phyloP scores from a whole-genome alignment of 805 yeast species.

The Tetrapisispora arboricola region DNA sequence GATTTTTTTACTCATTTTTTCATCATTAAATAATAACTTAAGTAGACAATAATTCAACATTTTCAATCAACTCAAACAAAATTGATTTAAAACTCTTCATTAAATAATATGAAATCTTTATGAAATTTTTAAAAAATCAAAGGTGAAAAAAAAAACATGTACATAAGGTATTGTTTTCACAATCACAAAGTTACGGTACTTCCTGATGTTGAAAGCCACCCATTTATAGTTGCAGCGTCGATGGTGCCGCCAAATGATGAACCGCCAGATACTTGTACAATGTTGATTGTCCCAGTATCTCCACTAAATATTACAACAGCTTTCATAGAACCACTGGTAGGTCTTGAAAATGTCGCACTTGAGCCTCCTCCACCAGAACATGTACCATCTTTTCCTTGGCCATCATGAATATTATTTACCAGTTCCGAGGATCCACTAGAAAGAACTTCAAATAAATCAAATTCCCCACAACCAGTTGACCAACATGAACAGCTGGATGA shows the following conservation, averaged over 20 bases:
- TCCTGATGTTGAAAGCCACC: constrained; percentile 47
- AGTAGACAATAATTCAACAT: no score
- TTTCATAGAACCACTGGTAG: constrained; percentile 62
- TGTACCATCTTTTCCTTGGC: constrained; percentile 48
- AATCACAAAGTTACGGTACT: constrained; percentile 32
- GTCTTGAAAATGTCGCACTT: constrained; percentile 79
- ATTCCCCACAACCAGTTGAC: constrained; percentile 95
- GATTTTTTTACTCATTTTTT: no score
- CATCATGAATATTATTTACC: constrained; percentile 73
- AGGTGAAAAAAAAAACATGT: no score
- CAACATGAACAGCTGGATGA: constrained; percentile 82
- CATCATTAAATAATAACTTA: no score
- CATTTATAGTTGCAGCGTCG: constrained; percentile 42
- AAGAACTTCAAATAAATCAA: constrained; percentile 87
- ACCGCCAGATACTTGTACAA: constrained; percentile 48
- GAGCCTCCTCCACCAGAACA: constrained; percentile 63
- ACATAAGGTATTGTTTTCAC: not conserved
- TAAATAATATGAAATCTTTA: no score
- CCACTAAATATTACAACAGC: constrained; percentile 80
- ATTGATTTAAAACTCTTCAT: not conserved
- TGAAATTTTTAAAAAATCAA: no score
- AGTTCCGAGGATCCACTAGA: constrained; percentile 62
- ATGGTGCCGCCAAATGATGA: constrained; percentile 43
- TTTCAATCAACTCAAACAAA: no score
- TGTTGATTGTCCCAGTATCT: constrained; percentile 36